Percentiles rank a stretch among this genome's conserved stretches.
phyloP scores from a whole-genome alignment of 2,329 filamentous ascomycete species.

The Alternaria sp. region DNA sequence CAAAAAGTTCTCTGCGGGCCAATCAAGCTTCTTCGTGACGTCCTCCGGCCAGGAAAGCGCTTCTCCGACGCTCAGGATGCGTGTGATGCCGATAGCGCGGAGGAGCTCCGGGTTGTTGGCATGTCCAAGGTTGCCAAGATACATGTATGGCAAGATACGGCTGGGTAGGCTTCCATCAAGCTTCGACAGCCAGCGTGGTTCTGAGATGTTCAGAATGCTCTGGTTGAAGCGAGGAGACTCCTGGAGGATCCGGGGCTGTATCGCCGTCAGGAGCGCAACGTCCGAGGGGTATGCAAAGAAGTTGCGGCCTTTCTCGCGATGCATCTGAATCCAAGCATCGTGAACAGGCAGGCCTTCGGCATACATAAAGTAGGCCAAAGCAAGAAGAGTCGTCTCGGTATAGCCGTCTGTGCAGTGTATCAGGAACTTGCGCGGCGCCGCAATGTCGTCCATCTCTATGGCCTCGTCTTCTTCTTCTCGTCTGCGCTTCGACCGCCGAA shows the following conservation, averaged over 20 bases:
- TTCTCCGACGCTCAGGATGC: constrained; percentile 93
- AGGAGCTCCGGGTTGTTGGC: constrained; percentile 93
- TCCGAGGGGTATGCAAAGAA: constrained; percentile 97
- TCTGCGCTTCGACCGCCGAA: constrained; percentile 54
- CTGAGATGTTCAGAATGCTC: constrained; percentile 64
- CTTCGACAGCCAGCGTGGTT: constrained; percentile 81
- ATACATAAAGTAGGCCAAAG: constrained; percentile 92
- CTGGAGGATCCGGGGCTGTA: constrained; percentile 77
- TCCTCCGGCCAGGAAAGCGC: constrained; percentile 80
- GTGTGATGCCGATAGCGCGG: constrained; percentile 79
- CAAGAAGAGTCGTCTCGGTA: constrained; percentile 90
- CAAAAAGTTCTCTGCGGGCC: constrained; percentile 81
- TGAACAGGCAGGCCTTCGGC: constrained; percentile 82
- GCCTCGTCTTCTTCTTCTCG: constrained; percentile 63
- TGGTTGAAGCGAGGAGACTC: constrained; percentile 68
- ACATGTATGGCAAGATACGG: constrained; percentile 91
- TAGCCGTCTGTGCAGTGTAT: constrained; percentile 97
- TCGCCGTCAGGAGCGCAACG: constrained; percentile 79
- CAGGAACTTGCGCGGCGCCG: constrained; percentile 71
- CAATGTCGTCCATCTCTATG: constrained; percentile 60
- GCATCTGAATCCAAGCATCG: constrained; percentile 86
- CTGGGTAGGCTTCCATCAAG: constrained; percentile 93
- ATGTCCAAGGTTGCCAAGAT: constrained; percentile 90
- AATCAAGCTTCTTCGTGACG: constrained; percentile 66
- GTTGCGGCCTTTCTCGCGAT: constrained; percentile 82